Base-by-base conservation (phyloP, 2,329 filamentous ascomycete species). In the Aspergillus spinulosporus region DNA sequence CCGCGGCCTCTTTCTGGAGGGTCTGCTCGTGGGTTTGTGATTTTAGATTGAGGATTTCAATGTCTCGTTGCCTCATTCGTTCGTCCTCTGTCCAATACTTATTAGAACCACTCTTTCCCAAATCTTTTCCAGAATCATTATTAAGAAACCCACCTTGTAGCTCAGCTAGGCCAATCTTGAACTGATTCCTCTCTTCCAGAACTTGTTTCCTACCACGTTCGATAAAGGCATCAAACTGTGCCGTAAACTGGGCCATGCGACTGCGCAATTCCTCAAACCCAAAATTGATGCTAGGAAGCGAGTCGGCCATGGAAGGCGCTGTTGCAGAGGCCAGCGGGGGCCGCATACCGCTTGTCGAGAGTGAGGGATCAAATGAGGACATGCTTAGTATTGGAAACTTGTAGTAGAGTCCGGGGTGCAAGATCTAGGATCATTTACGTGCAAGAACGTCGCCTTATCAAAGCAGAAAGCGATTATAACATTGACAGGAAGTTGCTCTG, bases 241-340 rank as follows among this genome's bases (percentile, higher is more conserved):
- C 83, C 0, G 89, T 97, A 72, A 99, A 99, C 61, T 89, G 90
- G 53, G 88, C 84, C 94, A 99, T 97, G 75, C 92, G 89, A 68
- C 93, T 91, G 75, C 93, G 92, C 70, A 99, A 77, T 65, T 97
- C 91, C 66, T 97, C 92, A 74, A 97, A 97, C 57, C 92, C 92
- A 73, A 99, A 97, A 75, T 96, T 92, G 74, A 96, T 89, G 71
- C 83, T 90, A 36, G 94, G 94, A 6, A 99, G 84, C 46, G 81
- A 81, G 69, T 86, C 84, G 32, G 83, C 83, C 82, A 86, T 84
- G 39, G 82, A 84, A 8, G 81, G 80, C 51, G 77, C 81, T 64
- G 81, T 79, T 48, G 81, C 78, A 11, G 73, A 73, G 45, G 79
- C 74, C 39, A 81, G 72, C 5, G 80, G 80, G 48, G 79, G 79